Percentiles rank a stretch among this genome's conserved stretches.
phyloP scores from a whole-genome alignment of 2,329 filamentous ascomycete genomes.

The Aspergillus amoenus region DNA sequence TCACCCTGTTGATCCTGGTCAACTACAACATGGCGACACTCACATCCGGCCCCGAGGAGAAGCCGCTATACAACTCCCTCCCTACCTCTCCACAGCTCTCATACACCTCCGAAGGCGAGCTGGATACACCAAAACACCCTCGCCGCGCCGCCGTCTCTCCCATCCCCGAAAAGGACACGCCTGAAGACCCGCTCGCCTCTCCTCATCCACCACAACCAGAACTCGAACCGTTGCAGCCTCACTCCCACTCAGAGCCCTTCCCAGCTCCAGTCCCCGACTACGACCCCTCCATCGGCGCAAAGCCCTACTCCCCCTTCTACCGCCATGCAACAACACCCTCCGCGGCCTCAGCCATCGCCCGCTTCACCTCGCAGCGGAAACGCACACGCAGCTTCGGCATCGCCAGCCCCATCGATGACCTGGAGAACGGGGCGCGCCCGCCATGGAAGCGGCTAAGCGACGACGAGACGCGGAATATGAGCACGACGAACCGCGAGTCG shows the following conservation, averaged over 20 bases:
- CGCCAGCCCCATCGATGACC: constrained; percentile 14
- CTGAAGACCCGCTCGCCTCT: neutral
- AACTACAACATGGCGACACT: neutral
- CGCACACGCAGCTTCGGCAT: constrained; percentile 11
- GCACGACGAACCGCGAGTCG: constrained; percentile 19
- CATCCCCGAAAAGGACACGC: neutral
- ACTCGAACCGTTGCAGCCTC: neutral
- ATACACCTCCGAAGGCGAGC: neutral
- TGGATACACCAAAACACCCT: too few relatives aligned
- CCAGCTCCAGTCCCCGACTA: constrained; percentile 27
- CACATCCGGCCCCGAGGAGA: neutral
- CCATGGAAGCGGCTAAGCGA: constrained; percentile 7
- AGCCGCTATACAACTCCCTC: neutral
- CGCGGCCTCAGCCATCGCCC: constrained; percentile 25
- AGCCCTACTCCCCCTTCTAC: constrained; percentile 47
- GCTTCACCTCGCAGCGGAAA: constrained; percentile 27
- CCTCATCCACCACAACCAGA: neutral
- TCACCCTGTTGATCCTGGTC: too few relatives aligned
- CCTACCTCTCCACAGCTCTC: neutral
- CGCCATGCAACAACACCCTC: constrained; percentile 36
- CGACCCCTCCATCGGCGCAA: constrained; percentile 40
- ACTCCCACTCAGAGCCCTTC: neutral
- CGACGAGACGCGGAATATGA: constrained; percentile 3
- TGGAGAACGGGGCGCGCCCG: neutral
- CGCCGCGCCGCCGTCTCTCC: neutral